Evolutionary conservation across 2,329 filamentous ascomycete genomes (phyloP), one percentile per base, ranked within the genome.

Genomic region (Diaporthe aspalathi): DNA sequence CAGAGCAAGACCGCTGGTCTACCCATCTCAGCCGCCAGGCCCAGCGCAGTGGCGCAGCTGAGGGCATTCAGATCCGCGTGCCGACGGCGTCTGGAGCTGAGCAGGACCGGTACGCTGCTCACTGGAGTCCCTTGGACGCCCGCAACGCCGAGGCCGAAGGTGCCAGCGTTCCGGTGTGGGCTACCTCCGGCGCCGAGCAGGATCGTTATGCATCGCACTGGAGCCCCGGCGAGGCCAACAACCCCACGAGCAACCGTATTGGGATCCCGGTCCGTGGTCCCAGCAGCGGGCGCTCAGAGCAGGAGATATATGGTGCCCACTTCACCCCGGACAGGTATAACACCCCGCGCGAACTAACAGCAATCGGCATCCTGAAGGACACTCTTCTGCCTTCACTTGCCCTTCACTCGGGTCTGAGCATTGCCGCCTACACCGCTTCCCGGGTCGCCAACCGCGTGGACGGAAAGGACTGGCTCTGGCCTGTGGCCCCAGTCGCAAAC

Each of bases 401-500:
- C 0, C 79, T 90, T 0, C 87, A 90, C 73, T 82, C 86, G 0
- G 83, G 85, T 5, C 81, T 90, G 16, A 83, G 86, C 12, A 74
- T 86, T 38, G 81, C 86, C 40, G 84, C 87, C 0, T 91, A 88
- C 75, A 82, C 83, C 11, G 80, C 84, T 38, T 85, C 85, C 1
- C 82, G 87, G 29, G 82, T 85, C 63, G 88, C 86, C 9, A 79
- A 89, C 75, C 82, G 84, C n/a, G 83, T 87, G 12, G 88, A 90
- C 70, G 81, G 84, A n/a, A 91, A 91, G 75, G 88, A 91, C 76
- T 88, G 85, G 82, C 78, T 88, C 7, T 90, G 88, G 88, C 86
- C 88, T 1, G 79, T 83, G 5, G 86, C 82, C 2, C 86, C 86
- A 75, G 84, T 90, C 12, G 78, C 83, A 70, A 90, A 89, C 76